Base-by-base conservation (phyloP, 345 rosid species). In the Salix arbutifolia region DNA sequence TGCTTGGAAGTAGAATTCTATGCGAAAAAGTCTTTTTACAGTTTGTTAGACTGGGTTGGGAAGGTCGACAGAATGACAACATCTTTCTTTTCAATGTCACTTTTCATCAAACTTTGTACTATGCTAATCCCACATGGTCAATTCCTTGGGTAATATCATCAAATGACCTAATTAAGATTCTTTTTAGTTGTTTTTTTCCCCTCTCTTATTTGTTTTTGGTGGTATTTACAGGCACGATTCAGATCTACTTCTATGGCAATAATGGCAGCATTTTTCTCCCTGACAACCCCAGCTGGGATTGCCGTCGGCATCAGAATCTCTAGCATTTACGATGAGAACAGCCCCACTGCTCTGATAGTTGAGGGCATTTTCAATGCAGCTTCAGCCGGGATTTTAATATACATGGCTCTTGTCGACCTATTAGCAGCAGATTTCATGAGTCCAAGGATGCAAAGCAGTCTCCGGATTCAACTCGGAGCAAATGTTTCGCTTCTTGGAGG, bases 351-450 rank as follows among this genome's bases (percentile, higher is more conserved):
- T 4, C 67, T 89, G 17, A 84, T 86, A 56, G 87, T 92, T 14
- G 88, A 87, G 77, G 97, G 96, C n/a, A 72, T 82, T 44, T 81
- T 91, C 74, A 81, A 88, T 12, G 84, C 94, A 26, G 92, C 92
- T 12, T 87, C 96, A 1, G 88, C 92, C 40, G 97, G 96, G 71
- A 89, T 92, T 23, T 83, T 92, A 76, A 88, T 87, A 12, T 91
- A 91, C 80, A 90, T 91, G 97, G 89, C 97, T 26, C 89, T 92
- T 3, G 97, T 92, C n/a, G 96, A 92, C 72, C 84, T 92, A 18
- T 79, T 90, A 25, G 97, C 97, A 21, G 77, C 87, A 33, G 96
- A 91, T 81, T 90, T 91, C 69, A 85, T 89, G 87, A 86, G 76
- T 67, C 88, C 94, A 6, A 89, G 77, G 76, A 50, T 91, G 80